phyloP scores from a whole-genome alignment of 1,284 basidiomycete species.

The Naganishia liquefaciens region DNA sequence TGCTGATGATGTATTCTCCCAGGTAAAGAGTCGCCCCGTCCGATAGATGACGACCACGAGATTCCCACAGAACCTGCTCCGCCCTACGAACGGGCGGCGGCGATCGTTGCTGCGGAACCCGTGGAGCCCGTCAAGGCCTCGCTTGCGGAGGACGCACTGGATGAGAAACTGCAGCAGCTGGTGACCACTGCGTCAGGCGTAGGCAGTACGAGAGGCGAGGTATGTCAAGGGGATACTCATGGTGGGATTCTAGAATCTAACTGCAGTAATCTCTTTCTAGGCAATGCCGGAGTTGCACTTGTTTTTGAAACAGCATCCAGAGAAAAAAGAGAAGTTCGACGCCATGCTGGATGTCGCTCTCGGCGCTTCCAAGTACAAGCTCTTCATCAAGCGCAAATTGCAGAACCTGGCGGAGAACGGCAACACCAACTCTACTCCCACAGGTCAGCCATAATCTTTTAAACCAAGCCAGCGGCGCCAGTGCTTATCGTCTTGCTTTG shows the following conservation, averaged over 20 bases:
- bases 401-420: slow-evolving; percentile 14
- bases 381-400: slow-evolving; percentile 33
- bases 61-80: slow-evolving; percentile 44
- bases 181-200: slow-evolving; percentile 53
- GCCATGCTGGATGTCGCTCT: slow-evolving; percentile 68
- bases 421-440: not conserved
- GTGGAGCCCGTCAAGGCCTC: slow-evolving; percentile 11
- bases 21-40: slow-evolving; percentile 50
- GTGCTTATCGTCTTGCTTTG: not conserved
- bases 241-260: slow-evolving; percentile 67
- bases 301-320: slow-evolving; percentile 87
- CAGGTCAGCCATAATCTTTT: not conserved
- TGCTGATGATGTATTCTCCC: slow-evolving; percentile 26
- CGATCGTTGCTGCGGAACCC: not conserved
- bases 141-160: slow-evolving; percentile 34
- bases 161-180: slow-evolving; percentile 51
- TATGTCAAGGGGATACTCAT: not conserved
- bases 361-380: slow-evolving; percentile 29
- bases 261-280: slow-evolving; percentile 64
- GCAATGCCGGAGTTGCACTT: slow-evolving; percentile 95
- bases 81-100: not conserved
- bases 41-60: slow-evolving; percentile 60
- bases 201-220: slow-evolving; percentile 55
- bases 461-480: not conserved
- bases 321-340: slow-evolving; percentile 80